Conservation (phyloP, 2,329 filamentous ascomycete species). For the Trichoderma arundinaceum region DNA sequence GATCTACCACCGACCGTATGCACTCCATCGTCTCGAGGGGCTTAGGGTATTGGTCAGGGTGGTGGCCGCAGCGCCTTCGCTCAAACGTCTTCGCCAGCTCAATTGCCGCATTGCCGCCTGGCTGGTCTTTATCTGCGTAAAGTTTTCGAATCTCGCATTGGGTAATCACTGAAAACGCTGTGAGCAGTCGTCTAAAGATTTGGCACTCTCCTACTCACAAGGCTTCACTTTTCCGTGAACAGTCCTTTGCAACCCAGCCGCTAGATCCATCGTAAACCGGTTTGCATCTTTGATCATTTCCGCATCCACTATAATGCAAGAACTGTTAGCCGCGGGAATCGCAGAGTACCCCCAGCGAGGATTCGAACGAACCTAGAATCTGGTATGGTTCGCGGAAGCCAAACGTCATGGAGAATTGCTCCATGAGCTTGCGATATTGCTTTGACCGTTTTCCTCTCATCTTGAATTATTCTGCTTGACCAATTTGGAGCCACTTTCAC, state of each 20-base stretch:
- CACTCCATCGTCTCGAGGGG: conserved; percentile 74
- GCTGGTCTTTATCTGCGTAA: conserved; percentile 65
- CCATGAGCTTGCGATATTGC: conserved; percentile 81
- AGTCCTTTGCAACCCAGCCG: conserved; percentile 76
- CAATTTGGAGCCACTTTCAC: neutral
- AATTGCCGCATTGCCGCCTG: conserved; percentile 65
- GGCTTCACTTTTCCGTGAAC: conserved; percentile 86
- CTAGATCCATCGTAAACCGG: conserved; percentile 88
- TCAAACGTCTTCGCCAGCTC: conserved; percentile 76
- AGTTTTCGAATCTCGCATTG: conserved; percentile 82
- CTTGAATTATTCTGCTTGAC: conserved; percentile 34
- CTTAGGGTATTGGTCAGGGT: conserved; percentile 71
- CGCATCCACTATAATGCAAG: conserved; percentile 68
- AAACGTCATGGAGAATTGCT: conserved; percentile 85
- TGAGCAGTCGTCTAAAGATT: conserved; percentile 36
- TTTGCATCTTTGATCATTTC: conserved; percentile 82
- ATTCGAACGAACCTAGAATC: conserved; percentile 65
- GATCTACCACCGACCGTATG: conserved; percentile 75
- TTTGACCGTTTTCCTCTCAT: conserved; percentile 61
- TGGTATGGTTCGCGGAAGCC: conserved; percentile 95
- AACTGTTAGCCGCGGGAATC: neutral
- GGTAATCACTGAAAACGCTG: conserved; percentile 66
- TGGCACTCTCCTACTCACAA: conserved; percentile 56
- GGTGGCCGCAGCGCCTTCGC: conserved; percentile 78
- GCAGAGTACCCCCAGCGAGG: neutral